Evolutionary conservation across 169 alveolate species (phyloP), one percentile per base, ranked within the genome.

Genomic region (Toxoplasma gondii): DNA sequence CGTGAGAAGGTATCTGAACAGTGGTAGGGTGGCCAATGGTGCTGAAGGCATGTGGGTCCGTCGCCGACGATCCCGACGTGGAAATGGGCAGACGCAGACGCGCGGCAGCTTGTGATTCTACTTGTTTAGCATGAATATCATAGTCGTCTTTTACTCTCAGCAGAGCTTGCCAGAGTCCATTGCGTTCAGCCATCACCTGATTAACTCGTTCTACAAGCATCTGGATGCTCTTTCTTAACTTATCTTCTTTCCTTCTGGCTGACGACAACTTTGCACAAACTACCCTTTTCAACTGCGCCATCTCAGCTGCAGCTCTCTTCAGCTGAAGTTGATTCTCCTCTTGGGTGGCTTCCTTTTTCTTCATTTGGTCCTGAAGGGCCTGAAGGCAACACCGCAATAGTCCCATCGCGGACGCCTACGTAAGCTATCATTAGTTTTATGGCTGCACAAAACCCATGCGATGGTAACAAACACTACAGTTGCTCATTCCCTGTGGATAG

Each of bases 91-190:
- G 44, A 19, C 44, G 43, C 41, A 78, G 39, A 31, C 87, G 39
- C 16, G 87, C 39, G 45, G 87, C 87, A 31, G 87, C 87, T 19
- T 78, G 87, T 34, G 87, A 34, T 34, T 78, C 87, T 24, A 78
- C 34, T 19, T 34, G 87, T 39, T 34, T 78, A 19, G 87, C 87
- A 4, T 78, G 87, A n/a, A 78, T 44, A 44, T 39, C 87, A 34
- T 78, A 78, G 87, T 78, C 87, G 87, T 78, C 87, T 44, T 82
- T 82, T 16, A 82, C 54, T n/a, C 41, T 82, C 38, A 82, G 90
- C 90, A 82, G 39, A 7, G 90, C 67, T 24, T 82, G 90, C 90
- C 90, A 82, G 31, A 82, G 90, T 9, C 90, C 90, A 36, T 82
- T 82, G 38, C 90, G 90, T 44, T 82, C 90, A 39, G 90, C 38